A percentile compares a stretch with the other conserved stretches of the same genome.
Conservation (phyloP, 148 eudicot species). For the Pharnaceum exiguum region DNA sequence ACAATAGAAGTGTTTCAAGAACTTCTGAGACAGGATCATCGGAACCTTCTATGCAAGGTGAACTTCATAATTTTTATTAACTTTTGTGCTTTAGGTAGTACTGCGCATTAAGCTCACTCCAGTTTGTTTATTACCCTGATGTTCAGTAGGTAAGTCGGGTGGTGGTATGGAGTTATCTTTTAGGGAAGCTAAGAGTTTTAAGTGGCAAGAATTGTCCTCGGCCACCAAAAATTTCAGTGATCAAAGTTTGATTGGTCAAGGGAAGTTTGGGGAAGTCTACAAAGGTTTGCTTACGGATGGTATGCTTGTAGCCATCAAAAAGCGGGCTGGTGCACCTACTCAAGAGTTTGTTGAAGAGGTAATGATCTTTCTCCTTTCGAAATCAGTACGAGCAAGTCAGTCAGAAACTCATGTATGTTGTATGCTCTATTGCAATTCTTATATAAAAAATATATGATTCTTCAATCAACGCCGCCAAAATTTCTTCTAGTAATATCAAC, state of each 20-base stretch:
- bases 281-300: constrained; percentile 94
- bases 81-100: not conserved
- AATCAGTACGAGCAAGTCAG: not conserved
- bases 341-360: constrained; percentile 92
- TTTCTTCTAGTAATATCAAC: too few relatives aligned
- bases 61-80: constrained; percentile 1
- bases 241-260: constrained; percentile 81
- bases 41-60: constrained; percentile 82
- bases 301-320: constrained; percentile 85
- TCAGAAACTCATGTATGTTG: not conserved
- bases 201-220: constrained; percentile 59
- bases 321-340: constrained; percentile 58
- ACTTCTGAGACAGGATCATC: constrained; percentile 94
- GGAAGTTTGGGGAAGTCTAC: constrained; percentile 92
- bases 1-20: constrained; percentile 47
- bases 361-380: constrained; percentile 13
- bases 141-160: constrained; percentile 48
- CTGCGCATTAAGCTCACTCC: constrained; percentile 1
- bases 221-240: constrained; percentile 74
- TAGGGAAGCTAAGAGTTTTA: constrained; percentile 74
- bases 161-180: constrained; percentile 56
- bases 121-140: not conserved
- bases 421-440: not conserved
- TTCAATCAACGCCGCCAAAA: too few relatives aligned
- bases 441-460: too few relatives aligned